phyloP scores from a whole-genome alignment of 169 alveolate species.

The Neospora caninum region DNA sequence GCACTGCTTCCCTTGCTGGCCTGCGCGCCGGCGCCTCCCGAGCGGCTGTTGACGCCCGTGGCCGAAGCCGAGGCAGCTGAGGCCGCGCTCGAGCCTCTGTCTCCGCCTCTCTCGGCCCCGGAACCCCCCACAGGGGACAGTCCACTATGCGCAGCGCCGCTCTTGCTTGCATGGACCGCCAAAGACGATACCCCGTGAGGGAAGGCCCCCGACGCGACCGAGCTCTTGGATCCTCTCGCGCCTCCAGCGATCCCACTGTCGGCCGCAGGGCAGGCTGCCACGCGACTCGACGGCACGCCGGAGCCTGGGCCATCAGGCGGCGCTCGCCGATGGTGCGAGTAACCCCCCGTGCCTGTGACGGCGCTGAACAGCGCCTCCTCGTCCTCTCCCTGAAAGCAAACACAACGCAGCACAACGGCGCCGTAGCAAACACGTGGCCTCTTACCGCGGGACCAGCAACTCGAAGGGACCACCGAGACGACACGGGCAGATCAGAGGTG shows the following conservation, averaged over 20 bases:
- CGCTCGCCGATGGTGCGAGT: conserved; percentile 27
- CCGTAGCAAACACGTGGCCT: no score
- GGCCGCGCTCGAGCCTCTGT: not conserved
- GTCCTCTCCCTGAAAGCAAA: not conserved
- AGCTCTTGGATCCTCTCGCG: not conserved
- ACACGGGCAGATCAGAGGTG: no score
- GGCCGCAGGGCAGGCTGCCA: not conserved
- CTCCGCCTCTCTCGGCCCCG: not conserved
- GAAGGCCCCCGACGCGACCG: not conserved
- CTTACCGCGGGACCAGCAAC: no score
- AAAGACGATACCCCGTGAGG: not conserved
- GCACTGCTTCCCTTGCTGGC: not conserved
- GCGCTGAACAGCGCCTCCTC: conserved; percentile 53
- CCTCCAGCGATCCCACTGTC: not conserved
- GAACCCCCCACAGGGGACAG: not conserved
- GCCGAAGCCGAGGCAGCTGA: not conserved
- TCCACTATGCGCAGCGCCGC: not conserved
- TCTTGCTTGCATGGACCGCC: not conserved
- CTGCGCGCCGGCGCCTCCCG: not conserved
- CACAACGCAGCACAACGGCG: no score
- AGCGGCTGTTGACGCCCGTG: not conserved
- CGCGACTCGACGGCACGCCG: not conserved
- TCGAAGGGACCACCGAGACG: no score
- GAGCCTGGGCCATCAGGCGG: not conserved
- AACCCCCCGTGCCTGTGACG: conserved; percentile 53